Conservation (phyloP, 345 rosid genomes). For the Iberis pinnata region DNA sequence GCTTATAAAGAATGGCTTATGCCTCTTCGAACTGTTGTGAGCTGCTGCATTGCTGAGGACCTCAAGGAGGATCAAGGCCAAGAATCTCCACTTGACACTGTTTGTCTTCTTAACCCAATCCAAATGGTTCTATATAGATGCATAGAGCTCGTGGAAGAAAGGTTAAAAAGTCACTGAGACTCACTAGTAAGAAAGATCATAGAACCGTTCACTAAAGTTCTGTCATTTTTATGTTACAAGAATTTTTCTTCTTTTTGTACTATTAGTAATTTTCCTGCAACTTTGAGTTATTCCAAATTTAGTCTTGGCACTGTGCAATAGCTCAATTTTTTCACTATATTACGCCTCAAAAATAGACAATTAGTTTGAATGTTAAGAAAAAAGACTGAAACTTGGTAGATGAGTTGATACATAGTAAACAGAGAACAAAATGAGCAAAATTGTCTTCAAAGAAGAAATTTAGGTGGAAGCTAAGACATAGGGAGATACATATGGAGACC, state of each 20-base stretch:
- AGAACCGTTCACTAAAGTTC: too few species aligned
- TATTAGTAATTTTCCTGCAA: too few species aligned
- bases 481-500: slow-evolving; percentile 67
- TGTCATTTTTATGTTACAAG: too few species aligned
- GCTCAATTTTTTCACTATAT: too few species aligned
- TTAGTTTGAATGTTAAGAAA: too few species aligned
- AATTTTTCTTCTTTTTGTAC: too few species aligned
- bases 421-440: background rate
- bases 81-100: slow-evolving; percentile 23
- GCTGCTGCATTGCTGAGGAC: slow-evolving; percentile 41
- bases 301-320: too few species aligned
- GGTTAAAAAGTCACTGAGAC: slow-evolving; percentile 25
- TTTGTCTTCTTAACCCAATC: slow-evolving; percentile 50
- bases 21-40: slow-evolving; percentile 62
- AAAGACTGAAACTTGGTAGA: background rate
- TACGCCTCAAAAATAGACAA: too few species aligned
- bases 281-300: too few species aligned
- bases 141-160: slow-evolving; percentile 81
- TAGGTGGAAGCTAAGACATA: slow-evolving; percentile 54
- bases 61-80: slow-evolving; percentile 34
- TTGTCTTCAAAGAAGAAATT: background rate
- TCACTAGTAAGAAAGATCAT: background rate
- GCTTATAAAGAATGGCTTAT: slow-evolving; percentile 74
- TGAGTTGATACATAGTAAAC: background rate
- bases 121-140: slow-evolving; percentile 72